Conservation (phyloP, 208 protist species). For the Trypanosoma cruzi region DNA sequence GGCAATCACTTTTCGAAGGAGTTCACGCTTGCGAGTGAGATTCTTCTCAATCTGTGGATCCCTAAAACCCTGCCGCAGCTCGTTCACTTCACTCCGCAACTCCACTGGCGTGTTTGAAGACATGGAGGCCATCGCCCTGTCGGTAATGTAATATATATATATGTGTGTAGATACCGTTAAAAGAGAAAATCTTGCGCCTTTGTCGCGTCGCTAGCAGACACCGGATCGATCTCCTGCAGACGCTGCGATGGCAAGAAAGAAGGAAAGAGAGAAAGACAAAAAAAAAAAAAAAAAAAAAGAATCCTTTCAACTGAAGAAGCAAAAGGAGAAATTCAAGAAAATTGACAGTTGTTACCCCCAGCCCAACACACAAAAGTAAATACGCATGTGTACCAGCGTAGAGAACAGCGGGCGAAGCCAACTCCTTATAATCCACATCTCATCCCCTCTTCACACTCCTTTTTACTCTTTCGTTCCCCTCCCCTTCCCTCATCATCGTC, state of each 20-base stretch:
- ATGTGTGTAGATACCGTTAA: not conserved
- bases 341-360: too few species aligned
- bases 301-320: too few species aligned
- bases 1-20: conserved; percentile 91
- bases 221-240: not conserved
- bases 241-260: not conserved
- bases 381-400: too few species aligned
- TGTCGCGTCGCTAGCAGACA: not conserved
- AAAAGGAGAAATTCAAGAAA: too few species aligned
- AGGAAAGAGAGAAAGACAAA: not conserved
- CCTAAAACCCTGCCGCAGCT: conserved; percentile 40
- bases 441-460: too few species aligned
- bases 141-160: not conserved
- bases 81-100: conserved; percentile 41
- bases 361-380: too few species aligned
- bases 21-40: conserved; percentile 51
- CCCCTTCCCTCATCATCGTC: too few species aligned
- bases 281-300: not conserved
- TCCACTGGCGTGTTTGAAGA: conserved; percentile 13
- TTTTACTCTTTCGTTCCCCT: too few species aligned
- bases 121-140: not conserved
- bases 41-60: conserved; percentile 48
- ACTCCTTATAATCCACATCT: too few species aligned
- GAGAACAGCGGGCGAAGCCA: too few species aligned
- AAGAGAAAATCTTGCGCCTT: not conserved